phyloP scores from a whole-genome alignment of 2,329 filamentous ascomycete species.

The Verticillium longisporum region DNA sequence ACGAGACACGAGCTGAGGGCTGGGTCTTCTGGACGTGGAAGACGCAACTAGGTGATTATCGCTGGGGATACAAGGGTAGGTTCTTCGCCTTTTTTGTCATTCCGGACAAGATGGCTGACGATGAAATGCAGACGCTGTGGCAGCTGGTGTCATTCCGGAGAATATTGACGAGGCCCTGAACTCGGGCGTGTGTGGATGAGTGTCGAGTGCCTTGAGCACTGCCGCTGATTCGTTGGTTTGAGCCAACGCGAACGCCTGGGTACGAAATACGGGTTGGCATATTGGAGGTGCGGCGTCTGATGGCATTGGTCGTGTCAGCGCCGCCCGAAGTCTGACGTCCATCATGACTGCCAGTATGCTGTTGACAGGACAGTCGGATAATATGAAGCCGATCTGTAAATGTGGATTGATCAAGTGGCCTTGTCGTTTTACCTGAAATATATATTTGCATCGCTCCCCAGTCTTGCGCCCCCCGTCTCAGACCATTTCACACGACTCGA shows the following conservation, averaged over 20 bases:
- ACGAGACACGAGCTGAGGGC: slow-evolving; percentile 42
- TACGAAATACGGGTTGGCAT: not conserved
- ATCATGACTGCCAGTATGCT: not conserved
- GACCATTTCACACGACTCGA: too few species aligned
- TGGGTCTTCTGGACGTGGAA: slow-evolving; percentile 61
- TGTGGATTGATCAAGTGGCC: not conserved
- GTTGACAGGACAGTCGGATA: not conserved
- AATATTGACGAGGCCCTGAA: not conserved
- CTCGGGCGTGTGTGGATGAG: not conserved
- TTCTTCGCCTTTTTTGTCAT: not conserved
- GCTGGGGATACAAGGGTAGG: slow-evolving; percentile 19
- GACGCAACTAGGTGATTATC: slow-evolving; percentile 21
- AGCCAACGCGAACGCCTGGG: not conserved
- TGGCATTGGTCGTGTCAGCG: not conserved
- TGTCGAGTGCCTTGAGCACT: not conserved
- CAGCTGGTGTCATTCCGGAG: not conserved
- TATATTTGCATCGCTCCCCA: not conserved
- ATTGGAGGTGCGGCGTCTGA: not conserved
- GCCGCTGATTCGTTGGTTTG: not conserved
- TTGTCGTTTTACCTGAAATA: not conserved
- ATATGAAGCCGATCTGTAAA: not conserved
- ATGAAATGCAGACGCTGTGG: not conserved
- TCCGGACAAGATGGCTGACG: not conserved
- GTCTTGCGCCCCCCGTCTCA: too few species aligned
- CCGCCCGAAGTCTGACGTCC: not conserved